Evolutionary conservation across 805 yeast species (phyloP).

Genomic region (Hanseniaspora pseudoguilliermondii): DNA sequence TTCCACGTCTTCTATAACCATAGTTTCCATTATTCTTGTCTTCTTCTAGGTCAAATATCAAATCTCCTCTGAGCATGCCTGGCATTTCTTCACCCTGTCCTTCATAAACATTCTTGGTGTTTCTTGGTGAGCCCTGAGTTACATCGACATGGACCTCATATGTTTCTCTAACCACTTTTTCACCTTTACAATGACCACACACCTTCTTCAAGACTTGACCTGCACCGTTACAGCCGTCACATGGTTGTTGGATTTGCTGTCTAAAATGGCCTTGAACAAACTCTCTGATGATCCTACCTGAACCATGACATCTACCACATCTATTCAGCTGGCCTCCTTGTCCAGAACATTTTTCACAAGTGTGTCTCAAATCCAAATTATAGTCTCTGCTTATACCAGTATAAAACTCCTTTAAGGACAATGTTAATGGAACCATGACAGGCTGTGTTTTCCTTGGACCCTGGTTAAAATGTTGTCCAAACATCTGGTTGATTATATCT

Average conservation of each 20-base stretch:
- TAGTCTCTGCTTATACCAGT: slow-evolving; percentile 55
- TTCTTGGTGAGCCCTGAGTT: slow-evolving; percentile 58
- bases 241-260: slow-evolving; percentile 67
- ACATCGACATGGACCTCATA: slow-evolving; percentile 51
- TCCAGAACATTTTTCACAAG: slow-evolving; percentile 71
- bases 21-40: slow-evolving; percentile 35
- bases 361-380: slow-evolving; percentile 52
- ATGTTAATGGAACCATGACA: slow-evolving; percentile 41
- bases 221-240: slow-evolving; percentile 69
- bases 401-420: slow-evolving; percentile 55
- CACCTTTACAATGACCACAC: slow-evolving; percentile 63
- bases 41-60: slow-evolving; percentile 52
- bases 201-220: slow-evolving; percentile 54
- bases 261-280: slow-evolving; percentile 81
- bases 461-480: slow-evolving; percentile 30
- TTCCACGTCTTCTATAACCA: slow-evolving; percentile 77
- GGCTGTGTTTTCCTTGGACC: slow-evolving; percentile 49
- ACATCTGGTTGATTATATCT: slow-evolving; percentile 27
- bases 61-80: slow-evolving; percentile 70
- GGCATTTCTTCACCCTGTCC: slow-evolving; percentile 83
- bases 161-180: slow-evolving; percentile 42
- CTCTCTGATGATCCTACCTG: slow-evolving; percentile 51
- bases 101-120: slow-evolving; percentile 41
- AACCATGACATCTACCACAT: slow-evolving; percentile 64
- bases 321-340: slow-evolving; percentile 59